Evolutionary conservation across 140 eudicot genomes (phyloP).

Genomic region (Cichorium intybus): DNA sequence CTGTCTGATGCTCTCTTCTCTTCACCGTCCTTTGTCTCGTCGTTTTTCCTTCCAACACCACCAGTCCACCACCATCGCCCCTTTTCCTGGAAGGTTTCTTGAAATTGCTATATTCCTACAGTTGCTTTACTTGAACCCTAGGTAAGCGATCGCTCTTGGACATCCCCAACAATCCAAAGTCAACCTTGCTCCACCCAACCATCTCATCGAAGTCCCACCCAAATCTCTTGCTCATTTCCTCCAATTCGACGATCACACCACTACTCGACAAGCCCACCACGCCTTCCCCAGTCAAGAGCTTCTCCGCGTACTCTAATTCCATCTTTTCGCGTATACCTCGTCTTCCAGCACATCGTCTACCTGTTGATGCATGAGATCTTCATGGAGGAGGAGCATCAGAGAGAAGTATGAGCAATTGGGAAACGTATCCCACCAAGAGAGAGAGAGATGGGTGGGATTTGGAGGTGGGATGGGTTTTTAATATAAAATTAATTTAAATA

Average conservation of each 20-base stretch:
- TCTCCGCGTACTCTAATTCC: constrained; percentile 66
- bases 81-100: not conserved
- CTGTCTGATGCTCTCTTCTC: constrained; percentile 18
- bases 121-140: constrained; percentile 16
- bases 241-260: constrained; percentile 33
- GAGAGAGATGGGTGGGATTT: no score
- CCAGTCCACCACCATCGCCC: constrained; percentile 9
- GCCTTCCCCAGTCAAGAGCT: constrained; percentile 40
- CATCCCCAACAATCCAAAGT: constrained; percentile 57
- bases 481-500: no score
- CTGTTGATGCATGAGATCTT: constrained; percentile 14
- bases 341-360: constrained; percentile 61
- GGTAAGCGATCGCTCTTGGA: constrained; percentile 58
- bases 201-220: constrained; percentile 60
- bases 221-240: constrained; percentile 47
- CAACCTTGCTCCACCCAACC: constrained; percentile 49
- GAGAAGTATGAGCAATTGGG: not conserved
- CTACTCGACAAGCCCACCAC: not conserved
- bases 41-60: constrained; percentile 26
- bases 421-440: no score
- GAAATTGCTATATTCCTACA: not conserved
- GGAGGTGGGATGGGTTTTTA: no score
- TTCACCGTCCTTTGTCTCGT: constrained; percentile 40
- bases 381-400: constrained; percentile 2
- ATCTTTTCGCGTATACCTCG: constrained; percentile 54